These are phyloP conservation scores for Aspergillus ustus DNA, from an alignment of 2,329 filamentous ascomycete species.

Conservation along the genomic window DNA sequence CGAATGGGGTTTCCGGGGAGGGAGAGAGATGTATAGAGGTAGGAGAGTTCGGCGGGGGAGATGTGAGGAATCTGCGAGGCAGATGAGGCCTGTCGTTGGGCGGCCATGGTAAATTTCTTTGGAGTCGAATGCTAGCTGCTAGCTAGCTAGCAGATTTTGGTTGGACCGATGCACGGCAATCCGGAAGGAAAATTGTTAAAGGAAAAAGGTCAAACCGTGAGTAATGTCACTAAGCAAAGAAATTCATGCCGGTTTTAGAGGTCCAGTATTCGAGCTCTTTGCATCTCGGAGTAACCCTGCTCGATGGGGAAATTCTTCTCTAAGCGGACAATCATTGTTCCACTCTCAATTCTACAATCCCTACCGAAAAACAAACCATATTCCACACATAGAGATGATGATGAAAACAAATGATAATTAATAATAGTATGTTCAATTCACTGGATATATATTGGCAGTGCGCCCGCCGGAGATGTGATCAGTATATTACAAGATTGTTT, in stretches of 20 bases:
- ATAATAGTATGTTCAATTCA: conserved; percentile 17
- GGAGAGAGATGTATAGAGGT: conserved; percentile 85
- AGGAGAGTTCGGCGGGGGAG: conserved; percentile 94
- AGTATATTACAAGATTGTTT: conserved; percentile 41
- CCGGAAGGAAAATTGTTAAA: neutral
- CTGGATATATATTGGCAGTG: conserved; percentile 25
- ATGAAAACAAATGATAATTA: conserved; percentile 9
- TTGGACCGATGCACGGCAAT: neutral
- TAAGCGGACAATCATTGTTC: conserved; percentile 34
- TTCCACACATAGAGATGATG: neutral
- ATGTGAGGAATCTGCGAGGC: conserved; percentile 64
- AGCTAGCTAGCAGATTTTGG: neutral
- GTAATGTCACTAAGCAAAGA: neutral
- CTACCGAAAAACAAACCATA: neutral
- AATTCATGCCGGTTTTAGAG: conserved; percentile 1
- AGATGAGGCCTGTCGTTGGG: conserved; percentile 62
- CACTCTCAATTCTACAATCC: conserved; percentile 9
- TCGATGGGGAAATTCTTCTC: conserved; percentile 38
- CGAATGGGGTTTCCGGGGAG: conserved; percentile 77
- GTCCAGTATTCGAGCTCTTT: neutral
- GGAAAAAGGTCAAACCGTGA: neutral
- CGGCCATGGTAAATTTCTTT: conserved; percentile 57
- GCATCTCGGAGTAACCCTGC: neutral
- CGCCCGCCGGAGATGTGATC: conserved; percentile 21
- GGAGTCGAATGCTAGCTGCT: conserved; percentile 6